Percentiles rank a stretch among this genome's conserved stretches.
These are phyloP conservation scores for Aleurites moluccanus DNA, from an alignment of 441 rosid species.

Conservation along the genomic window DNA sequence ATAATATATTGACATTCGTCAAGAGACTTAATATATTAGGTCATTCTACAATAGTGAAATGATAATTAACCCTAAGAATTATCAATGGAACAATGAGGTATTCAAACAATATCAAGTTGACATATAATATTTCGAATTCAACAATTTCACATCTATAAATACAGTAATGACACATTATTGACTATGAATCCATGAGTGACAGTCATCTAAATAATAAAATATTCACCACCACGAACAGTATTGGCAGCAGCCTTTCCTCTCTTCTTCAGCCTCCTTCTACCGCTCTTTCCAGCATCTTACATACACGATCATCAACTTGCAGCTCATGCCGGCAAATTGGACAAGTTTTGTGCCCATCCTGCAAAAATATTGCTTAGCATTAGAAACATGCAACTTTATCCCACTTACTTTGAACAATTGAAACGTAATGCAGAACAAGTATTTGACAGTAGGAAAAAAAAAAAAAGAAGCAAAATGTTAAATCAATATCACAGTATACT, in stretches of 20 bases:
- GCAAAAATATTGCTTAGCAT: constrained; percentile 14
- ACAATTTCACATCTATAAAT: constrained; percentile 6
- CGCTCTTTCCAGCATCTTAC: constrained; percentile 90
- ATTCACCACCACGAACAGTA: constrained; percentile 88
- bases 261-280: constrained; percentile 88
- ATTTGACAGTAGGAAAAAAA: background rate
- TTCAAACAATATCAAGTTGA: constrained; percentile 5
- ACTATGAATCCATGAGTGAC: constrained; percentile 4
- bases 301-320: constrained; percentile 80
- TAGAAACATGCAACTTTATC: background rate
- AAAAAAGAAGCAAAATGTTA: background rate
- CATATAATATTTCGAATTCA: background rate
- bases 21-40: no score
- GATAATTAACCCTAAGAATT: no score
- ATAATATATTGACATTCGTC: no score
- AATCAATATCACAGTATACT: background rate
- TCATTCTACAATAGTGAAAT: no score
- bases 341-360: constrained; percentile 95
- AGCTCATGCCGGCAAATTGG: constrained; percentile 90
- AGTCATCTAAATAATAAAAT: constrained; percentile 66
- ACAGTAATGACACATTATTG: constrained; percentile 13
- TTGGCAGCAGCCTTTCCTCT: constrained; percentile 87
- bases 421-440: background rate
- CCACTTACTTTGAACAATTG: background rate
- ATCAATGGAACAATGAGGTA: background rate